phyloP scores from a whole-genome alignment of 768 basidiomycete species.

The Gymnopilus junonius region DNA sequence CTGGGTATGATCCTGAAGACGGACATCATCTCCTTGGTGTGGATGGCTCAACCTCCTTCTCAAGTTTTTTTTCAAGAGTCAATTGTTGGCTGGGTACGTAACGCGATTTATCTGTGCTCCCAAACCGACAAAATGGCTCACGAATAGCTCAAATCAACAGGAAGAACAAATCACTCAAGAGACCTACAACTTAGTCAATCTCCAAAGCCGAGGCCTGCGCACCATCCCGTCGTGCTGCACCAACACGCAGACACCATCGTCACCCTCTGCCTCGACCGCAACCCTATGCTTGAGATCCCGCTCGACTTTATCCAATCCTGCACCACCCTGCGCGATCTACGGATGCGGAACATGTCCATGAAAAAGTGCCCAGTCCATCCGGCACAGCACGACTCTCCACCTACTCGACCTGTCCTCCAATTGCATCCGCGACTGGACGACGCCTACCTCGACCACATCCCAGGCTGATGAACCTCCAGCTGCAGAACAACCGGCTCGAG shows the following conservation, averaged over 20 bases:
- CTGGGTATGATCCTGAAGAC: constrained; percentile 86
- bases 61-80: constrained; percentile 89
- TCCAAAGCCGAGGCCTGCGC: constrained; percentile 78
- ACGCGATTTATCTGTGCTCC: background rate
- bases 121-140: background rate
- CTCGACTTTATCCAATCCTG: constrained; percentile 95
- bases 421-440: constrained; percentile 89
- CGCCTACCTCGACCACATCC: constrained; percentile 78
- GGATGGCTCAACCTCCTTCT: constrained; percentile 85
- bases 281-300: constrained; percentile 95
- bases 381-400: constrained; percentile 71
- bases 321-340: constrained; percentile 79
- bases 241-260: constrained; percentile 83
- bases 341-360: constrained; percentile 90
- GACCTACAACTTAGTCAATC: constrained; percentile 77
- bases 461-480: constrained; percentile 66
- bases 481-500: constrained; percentile 93
- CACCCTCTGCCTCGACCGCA: constrained; percentile 86
- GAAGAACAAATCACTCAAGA: constrained; percentile 77
- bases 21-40: constrained; percentile 75
- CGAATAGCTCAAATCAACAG: constrained; percentile 48
- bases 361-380: constrained; percentile 90
- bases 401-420: constrained; percentile 92
- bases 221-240: constrained; percentile 87
- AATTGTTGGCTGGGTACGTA: constrained; percentile 66